phyloP scores from a whole-genome alignment of 768 basidiomycete genomes.

The Boletus rubroflammeus region DNA sequence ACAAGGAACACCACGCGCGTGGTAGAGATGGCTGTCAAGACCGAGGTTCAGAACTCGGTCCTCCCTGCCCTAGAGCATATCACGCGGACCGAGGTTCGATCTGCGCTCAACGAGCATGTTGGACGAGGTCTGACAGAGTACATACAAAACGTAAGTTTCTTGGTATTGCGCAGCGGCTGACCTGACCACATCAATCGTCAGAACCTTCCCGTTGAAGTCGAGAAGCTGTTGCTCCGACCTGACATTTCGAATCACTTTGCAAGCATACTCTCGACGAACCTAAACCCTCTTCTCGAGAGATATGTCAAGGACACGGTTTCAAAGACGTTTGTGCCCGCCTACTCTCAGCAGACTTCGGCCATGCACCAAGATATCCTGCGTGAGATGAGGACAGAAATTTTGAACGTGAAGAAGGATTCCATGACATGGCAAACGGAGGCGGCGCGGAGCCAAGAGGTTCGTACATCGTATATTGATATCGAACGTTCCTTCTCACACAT shows the following conservation, averaged over 20 bases:
- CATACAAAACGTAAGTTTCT: slow-evolving; percentile 59
- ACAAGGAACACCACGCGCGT: slow-evolving; percentile 86
- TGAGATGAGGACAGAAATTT: slow-evolving; percentile 72
- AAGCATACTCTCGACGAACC: slow-evolving; percentile 62
- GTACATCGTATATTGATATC: slow-evolving; percentile 16
- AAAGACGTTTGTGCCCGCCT: slow-evolving; percentile 71
- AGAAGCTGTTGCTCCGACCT: slow-evolving; percentile 70
- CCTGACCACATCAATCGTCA: slow-evolving; percentile 28
- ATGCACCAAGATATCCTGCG: slow-evolving; percentile 80
- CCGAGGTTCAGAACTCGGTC: slow-evolving; percentile 79
- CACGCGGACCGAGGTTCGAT: slow-evolving; percentile 76
- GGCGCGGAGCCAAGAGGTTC: slow-evolving; percentile 73
- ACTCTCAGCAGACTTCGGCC: slow-evolving; percentile 65
- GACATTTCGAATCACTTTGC: slow-evolving; percentile 77
- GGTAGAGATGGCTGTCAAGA: slow-evolving; percentile 85
- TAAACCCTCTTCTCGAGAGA: slow-evolving; percentile 75
- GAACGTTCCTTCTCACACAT: slow-evolving; percentile 7
- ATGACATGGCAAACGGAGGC: slow-evolving; percentile 79
- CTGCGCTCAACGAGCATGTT: slow-evolving; percentile 75
- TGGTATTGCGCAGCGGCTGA: background rate
- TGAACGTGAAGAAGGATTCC: slow-evolving; percentile 75
- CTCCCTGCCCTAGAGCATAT: slow-evolving; percentile 79
- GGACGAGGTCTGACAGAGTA: slow-evolving; percentile 67
- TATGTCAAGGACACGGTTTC: slow-evolving; percentile 78
- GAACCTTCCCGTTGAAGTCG: slow-evolving; percentile 77